phyloP scores from a whole-genome alignment of 2,329 filamentous ascomycete genomes.

The Xylaria hypoxylon region DNA sequence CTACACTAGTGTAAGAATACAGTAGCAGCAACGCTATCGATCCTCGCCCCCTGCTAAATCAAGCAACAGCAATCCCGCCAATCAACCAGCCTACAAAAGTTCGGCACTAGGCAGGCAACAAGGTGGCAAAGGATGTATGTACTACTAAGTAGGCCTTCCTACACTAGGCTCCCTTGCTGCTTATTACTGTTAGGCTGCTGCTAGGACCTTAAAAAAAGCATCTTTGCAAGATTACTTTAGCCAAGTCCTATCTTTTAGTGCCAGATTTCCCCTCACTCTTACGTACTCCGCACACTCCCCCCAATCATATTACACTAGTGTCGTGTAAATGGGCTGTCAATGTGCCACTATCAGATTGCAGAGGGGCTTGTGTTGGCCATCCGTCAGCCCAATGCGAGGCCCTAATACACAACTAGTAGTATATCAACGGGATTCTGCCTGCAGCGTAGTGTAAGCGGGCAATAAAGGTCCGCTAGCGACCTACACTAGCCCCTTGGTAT shows the following conservation, averaged over 20 bases:
- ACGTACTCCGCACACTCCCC: too few relatives aligned
- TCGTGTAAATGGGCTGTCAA: too few relatives aligned
- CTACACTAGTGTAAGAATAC: not conserved
- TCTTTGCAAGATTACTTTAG: not conserved
- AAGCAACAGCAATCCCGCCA: not conserved
- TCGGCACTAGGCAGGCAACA: not conserved
- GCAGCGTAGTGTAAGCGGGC: conserved; percentile 7
- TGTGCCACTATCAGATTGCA: not conserved
- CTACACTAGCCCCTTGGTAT: conserved; percentile 1
- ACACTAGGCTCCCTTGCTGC: too few relatives aligned
- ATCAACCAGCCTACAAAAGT: conserved; percentile 1
- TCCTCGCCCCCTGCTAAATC: conserved; percentile 1
- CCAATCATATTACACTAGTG: too few relatives aligned
- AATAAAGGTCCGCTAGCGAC: conserved; percentile 4
- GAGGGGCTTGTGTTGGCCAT: conserved; percentile 2
- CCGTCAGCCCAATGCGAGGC: conserved; percentile 2
- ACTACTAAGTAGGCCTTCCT: not conserved
- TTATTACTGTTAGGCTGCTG: conserved; percentile 1
- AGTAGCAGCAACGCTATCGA: not conserved
- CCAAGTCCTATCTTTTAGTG: not conserved
- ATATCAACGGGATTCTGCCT: too few relatives aligned
- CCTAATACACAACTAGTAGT: not conserved
- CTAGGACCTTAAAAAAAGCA: too few relatives aligned
- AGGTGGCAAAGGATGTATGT: conserved; percentile 7
- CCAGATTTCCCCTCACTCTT: too few relatives aligned